Evolutionary conservation across 1,284 basidiomycete species (phyloP), one percentile per base, ranked within the genome.

Genomic region (Naganishia liquefaciens): DNA sequence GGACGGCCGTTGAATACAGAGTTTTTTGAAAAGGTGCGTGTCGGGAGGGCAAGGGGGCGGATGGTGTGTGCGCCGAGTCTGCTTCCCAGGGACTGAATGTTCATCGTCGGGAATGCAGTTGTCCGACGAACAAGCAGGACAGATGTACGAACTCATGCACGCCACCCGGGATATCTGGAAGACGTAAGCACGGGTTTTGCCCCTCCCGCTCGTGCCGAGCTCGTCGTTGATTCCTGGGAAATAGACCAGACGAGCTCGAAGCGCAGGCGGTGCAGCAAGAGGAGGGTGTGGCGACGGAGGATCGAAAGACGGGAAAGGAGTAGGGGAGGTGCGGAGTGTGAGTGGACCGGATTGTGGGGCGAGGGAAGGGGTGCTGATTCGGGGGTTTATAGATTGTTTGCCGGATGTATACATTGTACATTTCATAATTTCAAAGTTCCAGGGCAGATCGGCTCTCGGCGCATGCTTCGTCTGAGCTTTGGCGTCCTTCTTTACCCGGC

Each of bases 101-200:
- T n/a, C n/a, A n/a, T n/a, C n/a, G n/a, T n/a, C n/a, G n/a, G n/a
- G n/a, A n/a, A n/a, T n/a, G n/a, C 66, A 93, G 88, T 88, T 96
- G 85, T 92, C 89, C n/a, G 79, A 82, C 55, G 79, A 94, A 75
- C 93, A 96, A 76, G 82, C 95, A 5, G 89, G 89, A 1, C 93
- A 96, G 76, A 79, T 96, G 49, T 92, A 94, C 74, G 91, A 94
- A 76, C 82, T 97, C 65, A 92, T 94, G 90, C 88, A 91, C 70
- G 89, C 87, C 1, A 87, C 91, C 0, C 91, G 90, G 74, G 87
- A 88, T 66, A 82, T 93, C 15, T 93, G 89, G 90, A 92, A 88
- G 74, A 74, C 72, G 75, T 80, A 66, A 73, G 78, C n/a, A n/a
- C n/a, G n/a, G n/a, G n/a, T n/a, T 76, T 15, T 6, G 15, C 21